Percentiles rank a stretch among this genome's conserved stretches.
These are phyloP conservation scores for Lagerstroemia speciosa DNA, from an alignment of 345 rosid genomes.

Conservation along the genomic window DNA sequence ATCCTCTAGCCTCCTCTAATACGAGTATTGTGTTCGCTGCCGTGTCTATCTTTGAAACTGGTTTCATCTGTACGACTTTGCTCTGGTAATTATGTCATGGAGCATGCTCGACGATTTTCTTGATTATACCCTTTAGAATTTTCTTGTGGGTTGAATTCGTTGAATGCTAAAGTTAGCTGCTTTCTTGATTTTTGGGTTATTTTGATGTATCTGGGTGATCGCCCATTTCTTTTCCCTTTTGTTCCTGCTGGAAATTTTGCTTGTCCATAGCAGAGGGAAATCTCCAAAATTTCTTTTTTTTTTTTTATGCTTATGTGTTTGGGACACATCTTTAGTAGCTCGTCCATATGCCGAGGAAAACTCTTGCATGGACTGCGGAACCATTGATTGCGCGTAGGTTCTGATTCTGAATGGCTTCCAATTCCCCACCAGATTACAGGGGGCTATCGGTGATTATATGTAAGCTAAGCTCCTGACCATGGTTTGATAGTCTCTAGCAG, in stretches of 20 bases:
- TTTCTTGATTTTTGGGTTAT: neutral
- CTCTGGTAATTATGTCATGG: neutral
- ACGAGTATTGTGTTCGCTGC: neutral
- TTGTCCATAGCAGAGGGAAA: neutral
- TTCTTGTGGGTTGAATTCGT: neutral
- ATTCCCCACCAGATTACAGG: neutral
- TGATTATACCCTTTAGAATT: neutral
- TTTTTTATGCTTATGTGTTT: too few species aligned
- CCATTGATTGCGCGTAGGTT: neutral
- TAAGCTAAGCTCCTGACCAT: neutral
- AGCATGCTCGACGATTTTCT: neutral
- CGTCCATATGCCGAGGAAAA: neutral
- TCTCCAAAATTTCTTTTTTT: neutral
- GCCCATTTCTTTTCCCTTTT: neutral
- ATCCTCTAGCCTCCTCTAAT: neutral
- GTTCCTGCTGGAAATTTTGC: neutral
- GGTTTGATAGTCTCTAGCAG: neutral
- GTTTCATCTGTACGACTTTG: neutral
- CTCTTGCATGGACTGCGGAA: neutral
- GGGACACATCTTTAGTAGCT: neutral
- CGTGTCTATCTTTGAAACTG: neutral
- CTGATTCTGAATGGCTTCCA: neutral
- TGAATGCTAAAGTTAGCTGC: neutral
- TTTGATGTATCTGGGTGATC: neutral
- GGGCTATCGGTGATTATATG: neutral